Base-by-base conservation (phyloP, 441 rosid genomes). In the Eruca vesicaria region DNA sequence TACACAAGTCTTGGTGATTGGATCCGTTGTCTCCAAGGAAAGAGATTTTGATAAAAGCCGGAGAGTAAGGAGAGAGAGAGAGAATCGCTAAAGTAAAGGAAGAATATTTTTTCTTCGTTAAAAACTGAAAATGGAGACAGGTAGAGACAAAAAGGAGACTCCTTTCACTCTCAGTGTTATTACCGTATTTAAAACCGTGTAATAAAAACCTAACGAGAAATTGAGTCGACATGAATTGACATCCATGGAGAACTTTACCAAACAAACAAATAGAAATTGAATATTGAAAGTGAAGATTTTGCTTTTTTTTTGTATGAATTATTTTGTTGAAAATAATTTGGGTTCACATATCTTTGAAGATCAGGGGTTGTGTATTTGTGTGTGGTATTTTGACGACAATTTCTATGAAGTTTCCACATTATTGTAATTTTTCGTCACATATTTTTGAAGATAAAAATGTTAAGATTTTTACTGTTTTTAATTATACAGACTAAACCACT, bases 21-120 rank as follows among this genome's bases (percentile, higher is more conserved):
- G 80, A 76, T 77, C 74, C 75, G 78, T 79, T 53, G 66, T 77
- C 85, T 77, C 45, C 66, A 53, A 53, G n/a, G 52, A 66, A 60
- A 68, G 66, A 28, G 68, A 28, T 23, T 60, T 73, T 53, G 77
- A 77, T 63, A 55, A 71, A n/a, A 79, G 70, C 66, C 59, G 16
- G 69, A 82, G 67, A 73, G 32, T 61, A 69, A 71, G 45, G 53
- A 53, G 33, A 41, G 55, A 8, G 32, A 56, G 26, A 78, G 73
- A 73, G 68, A 78, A 73, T 78, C 74, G 74, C 48, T 15, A 74
- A 66, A 55, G 50, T 48, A 36, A 74, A 63, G 35, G 73, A 28
- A 50, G 71, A 59, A 75, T 41, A 69, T 10, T 41, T 7, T 15
- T 45, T 1, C 63, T 3, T 63, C 48, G 28, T 65, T 57, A 26